Percentiles rank a stretch among this genome's conserved stretches.
Evolutionary conservation across 1,284 basidiomycete genomes (phyloP).

Genomic region (Rhodotorula sp.): DNA sequence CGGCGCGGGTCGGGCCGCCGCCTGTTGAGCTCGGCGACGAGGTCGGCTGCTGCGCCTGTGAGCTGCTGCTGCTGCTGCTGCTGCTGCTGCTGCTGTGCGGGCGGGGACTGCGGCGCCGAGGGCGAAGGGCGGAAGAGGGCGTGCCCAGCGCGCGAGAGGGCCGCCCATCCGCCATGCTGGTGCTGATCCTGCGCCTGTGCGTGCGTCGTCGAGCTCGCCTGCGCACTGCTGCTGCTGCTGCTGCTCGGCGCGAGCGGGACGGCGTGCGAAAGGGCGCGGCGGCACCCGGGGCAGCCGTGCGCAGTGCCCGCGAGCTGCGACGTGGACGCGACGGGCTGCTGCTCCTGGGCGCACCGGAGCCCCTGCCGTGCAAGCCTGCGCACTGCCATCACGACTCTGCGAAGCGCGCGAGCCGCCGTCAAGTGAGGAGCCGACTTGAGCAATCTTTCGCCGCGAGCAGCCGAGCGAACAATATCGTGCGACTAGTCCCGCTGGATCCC

Average conservation of each 20-base stretch:
- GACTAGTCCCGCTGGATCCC: too few species aligned
- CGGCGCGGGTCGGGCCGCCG: background rate
- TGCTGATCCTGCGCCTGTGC: background rate
- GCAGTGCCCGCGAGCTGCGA: background rate
- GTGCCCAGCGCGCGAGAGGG: slow-evolving; percentile 11
- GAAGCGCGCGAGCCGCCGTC: background rate
- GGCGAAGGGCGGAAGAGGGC: slow-evolving; percentile 11
- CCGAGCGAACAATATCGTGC: too few species aligned
- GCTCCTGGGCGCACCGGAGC: slow-evolving; percentile 3
- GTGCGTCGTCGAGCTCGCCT: background rate
- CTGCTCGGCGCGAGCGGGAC: slow-evolving; percentile 12
- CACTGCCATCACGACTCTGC: background rate
- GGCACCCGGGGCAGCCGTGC: slow-evolving; percentile 8
- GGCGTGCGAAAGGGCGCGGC: slow-evolving; percentile 19
- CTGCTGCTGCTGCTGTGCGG: background rate
- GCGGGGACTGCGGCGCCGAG: background rate
- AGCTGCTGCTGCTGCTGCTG: too few species aligned
- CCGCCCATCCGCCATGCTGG: slow-evolving; percentile 21
- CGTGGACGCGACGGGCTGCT: slow-evolving; percentile 6
- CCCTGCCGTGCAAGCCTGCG: slow-evolving; percentile 22
- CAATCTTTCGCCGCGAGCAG: background rate
- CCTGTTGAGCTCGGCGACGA: slow-evolving; percentile 21
- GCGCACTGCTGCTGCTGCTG: background rate
- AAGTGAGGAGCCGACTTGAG: background rate
- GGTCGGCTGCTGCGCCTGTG: slow-evolving; percentile 4